These are phyloP conservation scores for Pythium monospermum DNA, from an alignment of 352 stramenopile species.

Conservation along the genomic window DNA sequence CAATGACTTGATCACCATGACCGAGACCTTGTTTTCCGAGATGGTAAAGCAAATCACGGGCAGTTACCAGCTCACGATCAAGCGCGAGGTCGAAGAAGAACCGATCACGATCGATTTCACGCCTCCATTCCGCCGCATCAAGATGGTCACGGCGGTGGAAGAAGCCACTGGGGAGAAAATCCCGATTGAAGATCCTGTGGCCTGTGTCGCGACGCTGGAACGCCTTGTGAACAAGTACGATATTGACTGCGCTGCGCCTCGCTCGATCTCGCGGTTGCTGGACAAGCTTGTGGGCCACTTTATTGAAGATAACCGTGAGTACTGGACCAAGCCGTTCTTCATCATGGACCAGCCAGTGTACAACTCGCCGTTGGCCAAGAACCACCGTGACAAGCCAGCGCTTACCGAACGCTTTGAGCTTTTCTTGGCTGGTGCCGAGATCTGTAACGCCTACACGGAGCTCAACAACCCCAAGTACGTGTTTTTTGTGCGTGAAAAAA, in stretches of 20 bases:
- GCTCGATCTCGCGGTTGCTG: slow-evolving; percentile 71
- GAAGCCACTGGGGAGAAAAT: slow-evolving; percentile 63
- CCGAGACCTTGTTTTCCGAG: slow-evolving; percentile 91
- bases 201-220: slow-evolving; percentile 57
- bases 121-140: slow-evolving; percentile 93
- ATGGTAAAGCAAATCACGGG: slow-evolving; percentile 90
- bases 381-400: slow-evolving; percentile 89
- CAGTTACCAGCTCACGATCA: slow-evolving; percentile 86
- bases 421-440: slow-evolving; percentile 95
- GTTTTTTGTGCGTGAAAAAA: background rate
- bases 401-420: slow-evolving; percentile 99
- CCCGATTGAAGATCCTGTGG: slow-evolving; percentile 66
- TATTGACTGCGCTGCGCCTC: slow-evolving; percentile 62
- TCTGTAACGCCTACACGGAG: slow-evolving; percentile 99
- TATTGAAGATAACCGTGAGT: slow-evolving; percentile 82
- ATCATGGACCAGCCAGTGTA: slow-evolving; percentile 98
- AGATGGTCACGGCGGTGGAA: slow-evolving; percentile 85
- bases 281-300: slow-evolving; percentile 89
- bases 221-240: slow-evolving; percentile 64
- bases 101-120: slow-evolving; percentile 91
- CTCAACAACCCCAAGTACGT: slow-evolving; percentile 92
- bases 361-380: slow-evolving; percentile 96
- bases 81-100: slow-evolving; percentile 70
- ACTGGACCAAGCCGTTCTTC: slow-evolving; percentile 96
- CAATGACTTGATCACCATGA: slow-evolving; percentile 97